These are phyloP conservation scores for Trichoderma sp. DNA, from an alignment of 2,329 filamentous ascomycete genomes.

Conservation along the genomic window DNA sequence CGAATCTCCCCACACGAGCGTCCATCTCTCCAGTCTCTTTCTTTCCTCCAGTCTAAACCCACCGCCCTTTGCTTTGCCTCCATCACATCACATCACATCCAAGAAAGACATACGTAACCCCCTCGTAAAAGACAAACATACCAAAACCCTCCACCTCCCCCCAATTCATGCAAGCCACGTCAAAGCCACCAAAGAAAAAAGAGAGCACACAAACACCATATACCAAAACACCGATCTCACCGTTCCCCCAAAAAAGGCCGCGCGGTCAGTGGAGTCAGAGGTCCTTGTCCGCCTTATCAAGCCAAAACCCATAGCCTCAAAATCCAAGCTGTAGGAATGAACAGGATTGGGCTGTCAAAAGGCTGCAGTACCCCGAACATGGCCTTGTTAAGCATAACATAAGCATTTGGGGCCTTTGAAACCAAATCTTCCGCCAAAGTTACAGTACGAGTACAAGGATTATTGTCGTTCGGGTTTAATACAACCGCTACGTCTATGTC, in stretches of 20 bases:
- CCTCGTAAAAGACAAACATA: neutral
- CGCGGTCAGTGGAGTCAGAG: constrained; percentile 1
- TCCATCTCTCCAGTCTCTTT: neutral
- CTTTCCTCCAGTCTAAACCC: neutral
- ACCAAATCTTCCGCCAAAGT: neutral
- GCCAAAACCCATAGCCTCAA: neutral
- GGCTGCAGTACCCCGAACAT: neutral
- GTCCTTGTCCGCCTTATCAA: neutral
- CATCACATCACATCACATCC: neutral
- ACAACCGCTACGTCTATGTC: neutral
- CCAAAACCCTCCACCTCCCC: neutral
- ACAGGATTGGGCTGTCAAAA: neutral
- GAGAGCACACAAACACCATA: neutral
- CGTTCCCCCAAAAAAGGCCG: neutral
- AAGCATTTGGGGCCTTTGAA: neutral
- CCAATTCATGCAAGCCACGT: constrained; percentile 1
- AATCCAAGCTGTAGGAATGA: neutral
- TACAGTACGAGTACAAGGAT: too few species aligned
- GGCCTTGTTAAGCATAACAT: neutral
- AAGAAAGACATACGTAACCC: neutral
- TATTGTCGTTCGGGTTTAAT: neutral
- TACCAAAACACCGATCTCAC: neutral
- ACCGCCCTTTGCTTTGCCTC: too few species aligned
- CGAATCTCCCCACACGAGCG: neutral
- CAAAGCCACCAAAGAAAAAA: neutral